phyloP scores from a whole-genome alignment of 441 rosid genomes.

The Capsella rubella region DNA sequence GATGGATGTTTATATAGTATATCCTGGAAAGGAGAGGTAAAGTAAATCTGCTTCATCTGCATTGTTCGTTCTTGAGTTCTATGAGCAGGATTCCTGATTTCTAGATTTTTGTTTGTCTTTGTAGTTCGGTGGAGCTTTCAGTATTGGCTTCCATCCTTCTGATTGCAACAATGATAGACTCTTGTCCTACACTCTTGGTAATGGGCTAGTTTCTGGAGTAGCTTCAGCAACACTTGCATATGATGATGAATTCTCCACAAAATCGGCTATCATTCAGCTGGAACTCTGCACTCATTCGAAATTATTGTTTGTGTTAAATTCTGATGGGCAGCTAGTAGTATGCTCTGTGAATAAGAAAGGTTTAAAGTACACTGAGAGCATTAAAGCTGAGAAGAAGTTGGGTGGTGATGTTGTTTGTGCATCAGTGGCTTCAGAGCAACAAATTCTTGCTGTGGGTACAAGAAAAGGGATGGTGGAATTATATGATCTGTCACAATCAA shows the following conservation, averaged over 20 bases:
- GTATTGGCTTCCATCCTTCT: constrained; percentile 50
- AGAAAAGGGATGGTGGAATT: constrained; percentile 89
- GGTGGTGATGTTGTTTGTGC: constrained; percentile 90
- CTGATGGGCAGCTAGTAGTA: constrained; percentile 76
- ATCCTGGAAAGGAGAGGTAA: constrained; percentile 99
- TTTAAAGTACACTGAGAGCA: constrained; percentile 69
- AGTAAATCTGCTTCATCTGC: constrained; percentile 20
- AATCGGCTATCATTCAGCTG: constrained; percentile 65
- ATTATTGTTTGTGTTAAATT: constrained; percentile 74
- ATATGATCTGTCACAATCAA: constrained; percentile 77
- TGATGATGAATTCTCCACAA: constrained; percentile 47
- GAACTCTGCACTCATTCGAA: constrained; percentile 79
- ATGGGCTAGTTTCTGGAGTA: constrained; percentile 64
- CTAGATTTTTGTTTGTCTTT: constrained; percentile 33
- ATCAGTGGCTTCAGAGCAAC: constrained; percentile 90
- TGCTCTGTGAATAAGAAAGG: constrained; percentile 95
- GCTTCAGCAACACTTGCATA: constrained; percentile 47
- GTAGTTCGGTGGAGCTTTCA: constrained; percentile 88
- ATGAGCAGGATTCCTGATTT: neutral
- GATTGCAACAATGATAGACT: constrained; percentile 50
- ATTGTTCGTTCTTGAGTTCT: constrained; percentile 13
- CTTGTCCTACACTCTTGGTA: constrained; percentile 51
- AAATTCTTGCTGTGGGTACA: constrained; percentile 96
- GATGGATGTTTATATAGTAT: constrained; percentile 82
- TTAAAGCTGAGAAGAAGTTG: constrained; percentile 75